Evolutionary conservation across 371 early-diverging fungal species (phyloP).

Genomic region (Mucor circinelloides): DNA sequence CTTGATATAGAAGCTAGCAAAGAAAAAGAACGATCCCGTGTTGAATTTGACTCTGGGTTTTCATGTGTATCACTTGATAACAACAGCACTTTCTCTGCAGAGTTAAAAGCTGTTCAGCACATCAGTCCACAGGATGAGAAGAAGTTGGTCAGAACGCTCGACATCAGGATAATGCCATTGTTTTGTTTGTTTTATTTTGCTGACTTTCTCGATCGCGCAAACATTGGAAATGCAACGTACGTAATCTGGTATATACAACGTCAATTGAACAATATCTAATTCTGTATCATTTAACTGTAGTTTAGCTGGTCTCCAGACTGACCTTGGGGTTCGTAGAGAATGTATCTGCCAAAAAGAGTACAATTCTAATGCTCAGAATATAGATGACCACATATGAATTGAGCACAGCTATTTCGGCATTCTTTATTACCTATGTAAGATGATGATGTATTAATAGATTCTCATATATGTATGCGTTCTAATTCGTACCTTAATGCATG

Average conservation of each 20-base stretch:
- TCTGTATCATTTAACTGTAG: not conserved
- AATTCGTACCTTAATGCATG: not conserved
- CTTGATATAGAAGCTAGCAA: not conserved
- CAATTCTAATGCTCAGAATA: not conserved
- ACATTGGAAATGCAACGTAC: conserved; percentile 48
- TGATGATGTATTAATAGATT: not conserved
- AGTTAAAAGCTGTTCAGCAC: not conserved
- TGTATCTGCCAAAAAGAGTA: not conserved
- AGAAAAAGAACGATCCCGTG: not conserved
- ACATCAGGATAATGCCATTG: conserved; percentile 42
- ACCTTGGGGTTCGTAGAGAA: conserved; percentile 18
- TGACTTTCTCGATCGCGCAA: conserved; percentile 39
- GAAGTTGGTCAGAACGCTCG: conserved; percentile 32
- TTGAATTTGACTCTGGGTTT: conserved; percentile 8
- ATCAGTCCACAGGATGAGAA: conserved; percentile 23
- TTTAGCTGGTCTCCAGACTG: conserved; percentile 26
- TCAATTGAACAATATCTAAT: not conserved
- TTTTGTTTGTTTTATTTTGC: conserved; percentile 49
- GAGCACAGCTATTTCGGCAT: conserved; percentile 31
- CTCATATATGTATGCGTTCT: not conserved
- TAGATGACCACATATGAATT: conserved; percentile 32
- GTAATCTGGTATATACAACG: not conserved
- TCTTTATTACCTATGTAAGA: conserved; percentile 41
- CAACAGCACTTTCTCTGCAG: not conserved
- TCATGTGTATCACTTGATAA: not conserved